These are phyloP conservation scores for Phytopythium cucurbitacearum DNA, from an alignment of 352 stramenopile genomes.

Conservation along the genomic window DNA sequence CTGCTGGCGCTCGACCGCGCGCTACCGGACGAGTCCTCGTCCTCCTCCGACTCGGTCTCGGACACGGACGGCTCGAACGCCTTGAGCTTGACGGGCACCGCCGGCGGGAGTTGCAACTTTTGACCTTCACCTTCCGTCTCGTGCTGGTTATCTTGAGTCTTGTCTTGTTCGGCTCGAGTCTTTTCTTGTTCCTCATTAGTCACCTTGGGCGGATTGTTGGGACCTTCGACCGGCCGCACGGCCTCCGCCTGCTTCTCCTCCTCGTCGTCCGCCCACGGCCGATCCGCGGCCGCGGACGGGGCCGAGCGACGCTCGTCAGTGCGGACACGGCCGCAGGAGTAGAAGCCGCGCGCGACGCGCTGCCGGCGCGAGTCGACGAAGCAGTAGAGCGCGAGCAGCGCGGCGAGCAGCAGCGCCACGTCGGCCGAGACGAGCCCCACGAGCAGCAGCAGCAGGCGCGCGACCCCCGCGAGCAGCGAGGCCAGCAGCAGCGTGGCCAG, in stretches of 20 bases:
- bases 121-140: neutral
- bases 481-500: neutral
- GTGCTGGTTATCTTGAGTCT: conserved; percentile 6
- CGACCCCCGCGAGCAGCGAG: neutral
- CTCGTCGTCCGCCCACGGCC: neutral
- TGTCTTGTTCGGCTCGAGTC: conserved; percentile 5
- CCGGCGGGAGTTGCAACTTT: conserved; percentile 1
- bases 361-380: conserved; percentile 7
- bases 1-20: conserved; percentile 7
- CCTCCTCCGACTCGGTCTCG: conserved; percentile 52
- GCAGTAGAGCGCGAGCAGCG: conserved; percentile 4
- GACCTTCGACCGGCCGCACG: too few relatives aligned
- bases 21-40: conserved; percentile 15
- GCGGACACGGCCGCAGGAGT: conserved; percentile 35
- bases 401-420: conserved; percentile 5
- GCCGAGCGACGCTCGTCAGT: too few relatives aligned
- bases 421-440: conserved; percentile 7
- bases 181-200: neutral
- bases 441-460: conserved; percentile 5
- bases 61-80: conserved; percentile 24
- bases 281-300: too few relatives aligned
- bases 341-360: conserved; percentile 38
- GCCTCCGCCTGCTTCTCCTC: neutral
- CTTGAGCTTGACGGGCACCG: conserved; percentile 9
- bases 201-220: too few relatives aligned